Percentiles rank a stretch among this genome's conserved stretches.
phyloP scores from a whole-genome alignment of 148 eudicot species.

The Rhododendron henanense region DNA sequence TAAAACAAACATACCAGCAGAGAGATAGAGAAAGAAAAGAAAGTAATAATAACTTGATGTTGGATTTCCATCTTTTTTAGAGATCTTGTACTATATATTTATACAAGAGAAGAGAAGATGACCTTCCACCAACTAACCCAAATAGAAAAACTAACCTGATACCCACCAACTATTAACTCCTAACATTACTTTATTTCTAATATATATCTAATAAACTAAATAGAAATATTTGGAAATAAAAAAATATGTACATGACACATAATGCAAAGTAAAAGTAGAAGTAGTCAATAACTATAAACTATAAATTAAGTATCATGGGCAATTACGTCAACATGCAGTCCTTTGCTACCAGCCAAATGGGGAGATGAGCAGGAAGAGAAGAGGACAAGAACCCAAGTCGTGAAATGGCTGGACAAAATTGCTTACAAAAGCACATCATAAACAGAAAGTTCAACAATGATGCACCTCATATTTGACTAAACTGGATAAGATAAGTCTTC shows the following conservation, averaged over 20 bases:
- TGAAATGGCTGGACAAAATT: neutral
- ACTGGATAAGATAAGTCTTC: neutral
- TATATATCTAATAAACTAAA: neutral
- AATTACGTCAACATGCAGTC: neutral
- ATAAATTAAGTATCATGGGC: neutral
- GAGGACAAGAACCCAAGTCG: neutral
- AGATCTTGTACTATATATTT: too few relatives aligned
- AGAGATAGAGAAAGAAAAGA: too few relatives aligned
- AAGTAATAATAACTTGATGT: too few relatives aligned
- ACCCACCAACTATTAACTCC: neutral
- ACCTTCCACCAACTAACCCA: too few relatives aligned
- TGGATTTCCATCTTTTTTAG: too few relatives aligned
- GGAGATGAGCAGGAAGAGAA: neutral
- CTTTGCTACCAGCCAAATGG: neutral
- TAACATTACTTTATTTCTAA: too few relatives aligned
- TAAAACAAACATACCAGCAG: neutral
- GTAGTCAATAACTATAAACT: too few relatives aligned
- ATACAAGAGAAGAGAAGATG: too few relatives aligned
- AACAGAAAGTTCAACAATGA: neutral
- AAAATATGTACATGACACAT: neutral
- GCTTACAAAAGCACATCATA: neutral
- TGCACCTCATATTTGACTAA: neutral
- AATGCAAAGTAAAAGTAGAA: neutral
- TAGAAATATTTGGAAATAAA: too few relatives aligned
- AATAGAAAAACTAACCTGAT: neutral